Evolutionary conservation across 306 rosid genomes (phyloP).

Genomic region (Trichosanthes truncata): DNA sequence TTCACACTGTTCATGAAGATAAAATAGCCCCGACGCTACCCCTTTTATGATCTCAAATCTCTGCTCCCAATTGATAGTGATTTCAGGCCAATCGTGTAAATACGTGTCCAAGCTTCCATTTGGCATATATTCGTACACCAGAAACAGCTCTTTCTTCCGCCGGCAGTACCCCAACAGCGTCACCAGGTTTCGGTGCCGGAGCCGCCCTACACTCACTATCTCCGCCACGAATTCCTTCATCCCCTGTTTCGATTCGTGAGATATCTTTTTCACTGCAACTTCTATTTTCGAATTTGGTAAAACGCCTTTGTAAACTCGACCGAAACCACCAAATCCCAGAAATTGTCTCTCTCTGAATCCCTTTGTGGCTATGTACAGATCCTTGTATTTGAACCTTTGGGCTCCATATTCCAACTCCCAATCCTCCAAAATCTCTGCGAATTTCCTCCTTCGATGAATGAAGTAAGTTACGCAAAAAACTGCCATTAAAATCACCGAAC

Average conservation of each 20-base stretch:
- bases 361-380: conserved; percentile 43
- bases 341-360: conserved; percentile 45
- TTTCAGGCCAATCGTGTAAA: conserved; percentile 23
- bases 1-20: conserved; percentile 69
- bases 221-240: conserved; percentile 62
- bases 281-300: conserved; percentile 34
- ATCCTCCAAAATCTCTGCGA: conserved; percentile 41
- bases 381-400: conserved; percentile 45
- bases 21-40: conserved; percentile 42
- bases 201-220: conserved; percentile 51
- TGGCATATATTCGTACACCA: conserved; percentile 62
- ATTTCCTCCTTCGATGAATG: conserved; percentile 21
- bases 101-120: conserved; percentile 65
- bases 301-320: conserved; percentile 54
- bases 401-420: conserved; percentile 69
- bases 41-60: conserved; percentile 42
- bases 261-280: conserved; percentile 60
- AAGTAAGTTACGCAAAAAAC: neutral
- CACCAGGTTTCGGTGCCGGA: conserved; percentile 58
- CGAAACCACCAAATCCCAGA: conserved; percentile 69
- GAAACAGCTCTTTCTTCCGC: conserved; percentile 41
- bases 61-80: conserved; percentile 44
- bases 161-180: conserved; percentile 57
- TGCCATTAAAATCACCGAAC: neutral
- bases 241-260: conserved; percentile 73